phyloP scores from a whole-genome alignment of 306 rosid species.

The Boehmeria nivea region DNA sequence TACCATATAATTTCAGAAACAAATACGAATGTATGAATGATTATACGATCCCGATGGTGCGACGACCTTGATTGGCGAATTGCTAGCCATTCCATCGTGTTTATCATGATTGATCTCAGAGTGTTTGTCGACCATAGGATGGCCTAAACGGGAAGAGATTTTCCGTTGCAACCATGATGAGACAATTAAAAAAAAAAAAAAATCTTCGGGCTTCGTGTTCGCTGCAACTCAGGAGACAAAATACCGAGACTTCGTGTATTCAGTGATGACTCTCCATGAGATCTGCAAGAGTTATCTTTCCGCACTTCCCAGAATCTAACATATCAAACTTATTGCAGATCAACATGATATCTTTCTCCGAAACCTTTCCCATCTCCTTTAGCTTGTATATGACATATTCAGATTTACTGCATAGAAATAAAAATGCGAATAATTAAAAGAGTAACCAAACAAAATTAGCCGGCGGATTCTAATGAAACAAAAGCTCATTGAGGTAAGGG shows the following conservation, averaged over 20 bases:
- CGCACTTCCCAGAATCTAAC: slow-evolving; percentile 71
- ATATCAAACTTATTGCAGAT: slow-evolving; percentile 69
- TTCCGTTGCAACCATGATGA: slow-evolving; percentile 17
- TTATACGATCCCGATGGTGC: too few species aligned
- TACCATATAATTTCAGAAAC: slow-evolving; percentile 18
- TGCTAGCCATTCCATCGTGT: too few species aligned
- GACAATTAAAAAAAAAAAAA: not conserved
- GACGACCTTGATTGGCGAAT: too few species aligned
- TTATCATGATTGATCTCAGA: too few species aligned
- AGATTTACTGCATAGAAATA: slow-evolving; percentile 56
- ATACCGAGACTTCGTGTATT: not conserved
- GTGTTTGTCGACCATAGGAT: not conserved
- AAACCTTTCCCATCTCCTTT: slow-evolving; percentile 86
- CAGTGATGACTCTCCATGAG: slow-evolving; percentile 25
- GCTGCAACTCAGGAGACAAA: not conserved
- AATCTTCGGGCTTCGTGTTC: too few species aligned
- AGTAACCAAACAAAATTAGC: too few species aligned
- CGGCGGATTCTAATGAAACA: not conserved
- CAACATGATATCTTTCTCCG: slow-evolving; percentile 75
- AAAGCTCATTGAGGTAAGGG: not conserved
- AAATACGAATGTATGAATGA: not conserved
- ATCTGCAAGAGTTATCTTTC: slow-evolving; percentile 79
- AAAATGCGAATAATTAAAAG: not conserved
- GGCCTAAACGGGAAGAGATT: not conserved
- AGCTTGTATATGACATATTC: slow-evolving; percentile 94